Evolutionary conservation across 1,139 yeast genomes (phyloP).

Genomic region (Candida freyschussii): DNA sequence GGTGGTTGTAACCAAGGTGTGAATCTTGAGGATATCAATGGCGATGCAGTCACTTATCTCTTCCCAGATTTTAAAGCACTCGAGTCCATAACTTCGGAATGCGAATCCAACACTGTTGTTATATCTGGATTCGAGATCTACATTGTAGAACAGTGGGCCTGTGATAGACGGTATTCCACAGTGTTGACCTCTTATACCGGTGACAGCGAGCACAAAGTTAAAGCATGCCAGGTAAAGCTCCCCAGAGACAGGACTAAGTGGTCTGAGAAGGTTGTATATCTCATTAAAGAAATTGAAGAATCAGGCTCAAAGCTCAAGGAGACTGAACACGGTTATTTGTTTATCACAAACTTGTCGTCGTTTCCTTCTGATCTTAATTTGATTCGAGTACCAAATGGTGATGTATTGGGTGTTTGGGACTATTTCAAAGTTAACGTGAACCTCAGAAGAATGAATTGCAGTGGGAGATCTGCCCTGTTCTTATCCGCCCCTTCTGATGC

Average conservation of each 20-base stretch:
- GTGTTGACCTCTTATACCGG: constrained; percentile 84
- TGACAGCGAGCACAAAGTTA: constrained; percentile 55
- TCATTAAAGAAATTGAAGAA: constrained; percentile 59
- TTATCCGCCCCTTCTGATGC: constrained; percentile 70
- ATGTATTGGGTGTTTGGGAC: constrained; percentile 44
- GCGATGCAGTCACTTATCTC: constrained; percentile 25
- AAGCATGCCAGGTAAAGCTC: constrained; percentile 56
- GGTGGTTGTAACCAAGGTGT: too few relatives aligned
- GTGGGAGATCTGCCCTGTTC: constrained; percentile 76
- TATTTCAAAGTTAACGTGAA: constrained; percentile 68
- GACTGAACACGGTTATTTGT: constrained; percentile 53
- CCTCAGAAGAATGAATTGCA: constrained; percentile 71
- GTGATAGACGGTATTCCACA: constrained; percentile 60
- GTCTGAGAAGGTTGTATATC: constrained; percentile 53
- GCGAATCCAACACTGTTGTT: constrained; percentile 35
- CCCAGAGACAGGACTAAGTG: constrained; percentile 52
- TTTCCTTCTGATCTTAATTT: constrained; percentile 73
- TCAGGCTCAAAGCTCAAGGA: constrained; percentile 55
- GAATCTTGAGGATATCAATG: constrained; percentile 1
- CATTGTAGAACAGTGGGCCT: constrained; percentile 91
- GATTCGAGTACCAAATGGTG: constrained; percentile 63
- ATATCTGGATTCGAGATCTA: constrained; percentile 79
- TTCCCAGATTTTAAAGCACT: constrained; percentile 53
- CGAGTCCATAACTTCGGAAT: constrained; percentile 28
- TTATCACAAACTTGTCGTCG: constrained; percentile 75